phyloP scores from a whole-genome alignment of 1,139 yeast species.

The Pichia norvegensis region DNA sequence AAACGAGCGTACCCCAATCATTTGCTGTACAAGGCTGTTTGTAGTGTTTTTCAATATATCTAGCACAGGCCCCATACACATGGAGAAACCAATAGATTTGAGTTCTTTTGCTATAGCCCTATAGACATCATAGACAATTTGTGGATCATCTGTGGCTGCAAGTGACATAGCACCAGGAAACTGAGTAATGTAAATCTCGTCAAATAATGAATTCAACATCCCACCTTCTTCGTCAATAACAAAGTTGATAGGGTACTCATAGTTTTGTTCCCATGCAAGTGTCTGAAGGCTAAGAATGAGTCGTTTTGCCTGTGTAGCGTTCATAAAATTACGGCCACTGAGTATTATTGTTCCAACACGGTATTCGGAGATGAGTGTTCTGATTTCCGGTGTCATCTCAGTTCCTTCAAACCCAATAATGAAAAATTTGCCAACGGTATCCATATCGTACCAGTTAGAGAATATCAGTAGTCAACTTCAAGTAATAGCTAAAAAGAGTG shows the following conservation, averaged over 20 bases:
- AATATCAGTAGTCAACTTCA: no score
- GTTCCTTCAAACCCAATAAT: conserved; percentile 61
- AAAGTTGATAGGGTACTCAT: conserved; percentile 44
- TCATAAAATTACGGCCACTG: conserved; percentile 45
- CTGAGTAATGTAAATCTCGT: conserved; percentile 46
- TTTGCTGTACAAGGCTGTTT: conserved; percentile 36
- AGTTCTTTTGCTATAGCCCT: conserved; percentile 52
- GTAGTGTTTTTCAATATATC: conserved; percentile 56
- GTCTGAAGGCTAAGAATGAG: conserved; percentile 49
- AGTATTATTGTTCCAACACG: conserved; percentile 51
- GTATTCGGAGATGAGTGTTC: conserved; percentile 46
- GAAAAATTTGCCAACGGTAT: conserved; percentile 34
- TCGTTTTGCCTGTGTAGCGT: conserved; percentile 46
- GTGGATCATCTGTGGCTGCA: conserved; percentile 50
- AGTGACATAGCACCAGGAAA: conserved; percentile 66
- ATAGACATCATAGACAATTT: conserved; percentile 46
- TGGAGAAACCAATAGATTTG: conserved; percentile 48
- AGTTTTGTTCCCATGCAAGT: conserved; percentile 47
- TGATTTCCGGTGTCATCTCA: conserved; percentile 49
- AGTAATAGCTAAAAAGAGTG: no score
- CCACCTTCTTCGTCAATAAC: conserved; percentile 44
- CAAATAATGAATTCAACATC: conserved; percentile 52
- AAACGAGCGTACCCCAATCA: conserved; percentile 56
- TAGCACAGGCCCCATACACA: conserved; percentile 56
- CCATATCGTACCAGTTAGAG: no score